Evolutionary conservation across 2,329 filamentous ascomycete species (phyloP).

Genomic region (Penicillium sp.): DNA sequence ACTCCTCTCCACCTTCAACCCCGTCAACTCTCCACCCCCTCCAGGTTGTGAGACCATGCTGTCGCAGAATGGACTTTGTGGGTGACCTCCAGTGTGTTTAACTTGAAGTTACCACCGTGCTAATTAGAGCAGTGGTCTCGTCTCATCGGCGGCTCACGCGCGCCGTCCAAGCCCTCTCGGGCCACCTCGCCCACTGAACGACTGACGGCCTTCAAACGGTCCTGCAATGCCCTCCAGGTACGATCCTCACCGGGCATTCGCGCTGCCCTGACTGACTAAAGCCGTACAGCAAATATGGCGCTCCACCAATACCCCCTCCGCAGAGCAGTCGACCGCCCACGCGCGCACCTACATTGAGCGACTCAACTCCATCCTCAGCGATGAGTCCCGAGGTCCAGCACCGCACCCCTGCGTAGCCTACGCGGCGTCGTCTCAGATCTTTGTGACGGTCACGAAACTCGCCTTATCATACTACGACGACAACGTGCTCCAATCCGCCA

Average conservation of each 20-base stretch:
- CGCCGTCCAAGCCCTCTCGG: slow-evolving; percentile 51
- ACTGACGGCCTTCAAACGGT: slow-evolving; percentile 61
- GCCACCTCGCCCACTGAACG: slow-evolving; percentile 61
- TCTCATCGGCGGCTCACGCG: slow-evolving; percentile 59
- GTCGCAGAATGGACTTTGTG: slow-evolving; percentile 48
- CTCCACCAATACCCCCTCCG: slow-evolving; percentile 52
- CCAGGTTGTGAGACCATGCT: slow-evolving; percentile 33
- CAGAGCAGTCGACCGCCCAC: slow-evolving; percentile 54
- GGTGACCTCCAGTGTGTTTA: slow-evolving; percentile 18
- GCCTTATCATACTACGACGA: slow-evolving; percentile 83
- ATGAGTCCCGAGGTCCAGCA: slow-evolving; percentile 83
- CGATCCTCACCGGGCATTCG: background rate
- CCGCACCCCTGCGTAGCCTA: slow-evolving; percentile 92
- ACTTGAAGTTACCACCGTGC: slow-evolving; percentile 1
- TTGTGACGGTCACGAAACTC: slow-evolving; percentile 85
- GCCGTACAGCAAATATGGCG: slow-evolving; percentile 60
- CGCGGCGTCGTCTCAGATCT: slow-evolving; percentile 82
- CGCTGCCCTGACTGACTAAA: slow-evolving; percentile 8
- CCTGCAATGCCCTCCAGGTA: slow-evolving; percentile 62
- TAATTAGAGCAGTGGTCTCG: slow-evolving; percentile 56
- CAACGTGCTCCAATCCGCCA: slow-evolving; percentile 79
- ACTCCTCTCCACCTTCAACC: slow-evolving; percentile 23
- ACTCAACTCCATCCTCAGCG: slow-evolving; percentile 70
- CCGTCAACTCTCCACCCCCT: slow-evolving; percentile 19
- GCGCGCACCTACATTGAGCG: slow-evolving; percentile 57